Base-by-base conservation (phyloP, 805 yeast species). In the Yamadazyma scolyti region DNA sequence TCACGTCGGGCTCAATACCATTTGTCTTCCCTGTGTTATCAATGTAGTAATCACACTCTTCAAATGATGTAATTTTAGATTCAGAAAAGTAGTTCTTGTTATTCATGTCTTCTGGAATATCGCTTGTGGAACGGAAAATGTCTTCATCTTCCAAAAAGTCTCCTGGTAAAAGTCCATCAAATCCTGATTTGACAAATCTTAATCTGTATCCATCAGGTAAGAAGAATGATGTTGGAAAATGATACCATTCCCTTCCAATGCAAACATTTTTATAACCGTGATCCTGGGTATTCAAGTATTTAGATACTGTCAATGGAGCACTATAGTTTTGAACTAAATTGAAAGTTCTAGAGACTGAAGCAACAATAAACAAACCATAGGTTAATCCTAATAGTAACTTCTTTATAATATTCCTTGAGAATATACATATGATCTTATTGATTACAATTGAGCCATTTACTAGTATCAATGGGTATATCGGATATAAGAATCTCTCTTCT, bases 161-260 rank as follows among this genome's bases (percentile, higher is more conserved):
- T 3, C 94, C 95, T 0, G 97, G 97, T 20, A 90, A 61, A 39
- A 89, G 61, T 0, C 97, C 97, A 52, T 80, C 75, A 56, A 89
- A 90, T 1, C 90, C 93, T 34, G 87, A 79, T 34, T 68, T 62
- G 7, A 84, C 75, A 54, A 86, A 90, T 45, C 65, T 65, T 15
- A 87, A 60, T 42, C 96, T 61, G 46, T 69, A 69, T 35, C 75
- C 63, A 4, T 73, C 70, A 3, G 84, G 79, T 15, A 90, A 60
- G 50, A 89, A 86, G 52, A 88, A 84, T 0, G 96, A 88, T 1
- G 84, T 78, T 7, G 97, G 96, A 56, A 65, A 89, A 50, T 90
- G 83, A 49, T 86, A 87, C 97, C 97, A 89, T 59, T 90, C 97
- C 36, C 95, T 72, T 2, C 96, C 97, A n/a, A 83, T 69, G 56